Base-by-base conservation (phyloP, 805 yeast species). In the Saturnispora hagleri region DNA sequence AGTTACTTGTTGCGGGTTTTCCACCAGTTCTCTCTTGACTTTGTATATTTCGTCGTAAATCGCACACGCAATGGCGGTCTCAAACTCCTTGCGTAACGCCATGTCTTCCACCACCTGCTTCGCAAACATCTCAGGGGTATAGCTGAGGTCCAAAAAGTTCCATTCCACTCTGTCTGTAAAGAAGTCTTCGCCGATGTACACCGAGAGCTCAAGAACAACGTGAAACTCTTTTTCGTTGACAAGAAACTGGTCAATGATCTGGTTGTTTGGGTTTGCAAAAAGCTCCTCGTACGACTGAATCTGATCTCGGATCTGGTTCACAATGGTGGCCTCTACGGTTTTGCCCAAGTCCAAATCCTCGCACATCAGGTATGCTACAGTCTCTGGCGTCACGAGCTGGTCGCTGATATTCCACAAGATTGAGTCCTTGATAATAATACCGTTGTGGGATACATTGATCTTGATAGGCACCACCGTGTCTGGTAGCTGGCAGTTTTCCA, bases 131-230 rank as follows among this genome's bases (percentile, higher is more conserved):
- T 89, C 96, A 0, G 99, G 97, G 1, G 89, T 78, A 22, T 86
- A 62, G 36, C 62, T 51, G 35, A 70, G 74, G 55, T 70, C 75
- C 7, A 70, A 62, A 43, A 93, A 72, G 62, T 93, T 95, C 98
- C 98, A 91, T 68, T 93, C 98, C 57, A 93, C 84, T 64, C 86
- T 85, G 67, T 93, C 99, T 59, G 89, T 96, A 61, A 82, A 89
- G 42, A 90, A 75, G 59, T 82, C 83, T 63, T 86, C 86, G 57
- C 89, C 89, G 55, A 93, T 70, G 62, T 85, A 88, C 47, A 93
- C 86, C 15, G 91, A 82, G 38, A 93, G 68, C 57, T 89, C 86
- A 35, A 93, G 76, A 3, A 93, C 76, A 1, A 86, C 95, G 61
- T 86, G 93, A 28, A 83, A 69, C 52, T 82, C 87, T 38, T 69